phyloP scores from a whole-genome alignment of 306 rosid species.

The Oemleria cerasiformis region DNA sequence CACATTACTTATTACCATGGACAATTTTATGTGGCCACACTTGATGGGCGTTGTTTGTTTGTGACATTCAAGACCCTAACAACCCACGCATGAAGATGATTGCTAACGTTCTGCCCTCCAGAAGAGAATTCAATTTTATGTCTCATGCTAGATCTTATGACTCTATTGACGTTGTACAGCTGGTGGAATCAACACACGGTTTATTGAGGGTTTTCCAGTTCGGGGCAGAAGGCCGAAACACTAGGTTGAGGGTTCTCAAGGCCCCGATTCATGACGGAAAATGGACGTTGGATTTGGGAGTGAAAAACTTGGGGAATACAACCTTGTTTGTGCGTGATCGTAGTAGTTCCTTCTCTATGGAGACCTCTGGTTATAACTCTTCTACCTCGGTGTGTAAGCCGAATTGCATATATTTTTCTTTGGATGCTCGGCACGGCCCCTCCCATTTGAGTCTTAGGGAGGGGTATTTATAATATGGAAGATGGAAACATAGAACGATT shows the following conservation, averaged over 20 bases:
- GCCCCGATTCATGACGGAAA: neutral
- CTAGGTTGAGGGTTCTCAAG: neutral
- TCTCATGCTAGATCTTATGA: too few relatives aligned
- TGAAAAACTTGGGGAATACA: neutral
- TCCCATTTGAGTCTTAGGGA: too few relatives aligned
- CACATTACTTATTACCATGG: too few relatives aligned
- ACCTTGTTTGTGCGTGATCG: neutral
- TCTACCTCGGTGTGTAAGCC: neutral
- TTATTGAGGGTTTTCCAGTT: too few relatives aligned
- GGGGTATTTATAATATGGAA: too few relatives aligned
- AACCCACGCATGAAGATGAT: neutral
- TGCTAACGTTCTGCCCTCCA: too few relatives aligned
- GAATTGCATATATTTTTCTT: neutral
- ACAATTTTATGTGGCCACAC: too few relatives aligned
- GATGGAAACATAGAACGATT: too few relatives aligned
- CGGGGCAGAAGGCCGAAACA: neutral
- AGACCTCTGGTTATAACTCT: neutral
- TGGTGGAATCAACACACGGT: neutral
- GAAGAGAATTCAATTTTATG: too few relatives aligned
- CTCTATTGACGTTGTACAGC: too few relatives aligned
- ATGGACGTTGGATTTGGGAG: neutral
- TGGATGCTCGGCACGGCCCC: too few relatives aligned
- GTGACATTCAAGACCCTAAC: neutral
- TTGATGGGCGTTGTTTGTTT: too few relatives aligned
- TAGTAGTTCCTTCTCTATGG: neutral